Evolutionary conservation across 1,139 yeast species (phyloP), one percentile per base, ranked within the genome.

Genomic region (Diutina rugosa): DNA sequence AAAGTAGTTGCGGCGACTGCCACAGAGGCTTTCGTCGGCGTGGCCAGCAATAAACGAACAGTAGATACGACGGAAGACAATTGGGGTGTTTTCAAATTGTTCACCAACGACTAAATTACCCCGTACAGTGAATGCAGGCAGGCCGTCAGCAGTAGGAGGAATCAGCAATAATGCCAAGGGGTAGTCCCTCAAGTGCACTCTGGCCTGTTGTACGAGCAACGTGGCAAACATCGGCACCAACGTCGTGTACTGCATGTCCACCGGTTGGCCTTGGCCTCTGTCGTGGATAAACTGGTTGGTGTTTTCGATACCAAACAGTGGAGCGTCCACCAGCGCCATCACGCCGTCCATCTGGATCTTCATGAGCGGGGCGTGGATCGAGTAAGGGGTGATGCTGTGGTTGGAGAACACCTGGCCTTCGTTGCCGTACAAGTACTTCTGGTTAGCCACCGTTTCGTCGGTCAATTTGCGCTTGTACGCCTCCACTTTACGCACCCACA

Each of bases 221-320:
- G 77, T 73, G 28, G 83, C 57, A 66, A 71, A 74, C 56, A 84
- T 64, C 0, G 98, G 98, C 1, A 90, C 64, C 64, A 87, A 67
- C 26, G 87, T 72, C 0, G 95, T 82, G 66, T 84, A 91, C 56
- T 73, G 66, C 0, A 91, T 81, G 60, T 85, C 87, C 56, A 68
- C 65, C 0, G 98, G 97, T 30, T 86, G 79, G 0, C 95, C 95
- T 66, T 90, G 91, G 5, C 98, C 98, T 18, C 86, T 74, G 21
- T 82, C 78, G 64, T 84, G 70, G 41, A 91, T 67, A 65, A 84
- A 90, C 32, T 82, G 71, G 0, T 88, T 78, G 18, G 88, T 67
- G 5, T 79, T 72, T 1, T 72, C 74, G 5, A 79, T 62, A 1
- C 79, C 79, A 64, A 85, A 85, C 2, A 74, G 67, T 0, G 96